Percentiles rank a stretch among this genome's conserved stretches.
These are phyloP conservation scores for Borovskyia barvae DNA, from an alignment of 208 protist genomes.

Conservation along the genomic window DNA sequence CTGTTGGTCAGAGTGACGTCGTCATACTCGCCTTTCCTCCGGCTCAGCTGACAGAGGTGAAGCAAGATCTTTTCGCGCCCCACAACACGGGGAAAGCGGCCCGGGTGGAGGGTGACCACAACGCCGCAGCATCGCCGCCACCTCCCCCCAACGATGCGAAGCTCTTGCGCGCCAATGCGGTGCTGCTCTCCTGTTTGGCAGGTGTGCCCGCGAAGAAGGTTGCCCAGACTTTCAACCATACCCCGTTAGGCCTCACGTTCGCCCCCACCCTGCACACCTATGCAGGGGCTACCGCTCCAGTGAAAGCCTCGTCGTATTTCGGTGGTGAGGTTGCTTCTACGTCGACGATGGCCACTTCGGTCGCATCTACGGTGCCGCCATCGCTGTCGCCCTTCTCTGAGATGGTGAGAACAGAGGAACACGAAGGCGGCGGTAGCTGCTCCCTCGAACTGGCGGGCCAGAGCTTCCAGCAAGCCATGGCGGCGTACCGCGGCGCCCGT, in stretches of 20 bases:
- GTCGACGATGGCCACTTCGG: too few species aligned
- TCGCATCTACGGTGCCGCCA: too few species aligned
- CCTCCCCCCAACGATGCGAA: neutral
- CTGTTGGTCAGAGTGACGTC: slow-evolving; percentile 42
- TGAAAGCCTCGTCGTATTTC: too few species aligned
- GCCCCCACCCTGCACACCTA: neutral
- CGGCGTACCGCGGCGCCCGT: slow-evolving; percentile 1
- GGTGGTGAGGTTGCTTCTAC: too few species aligned
- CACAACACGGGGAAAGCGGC: neutral
- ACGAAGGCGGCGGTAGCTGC: too few species aligned
- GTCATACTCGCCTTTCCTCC: slow-evolving; percentile 68
- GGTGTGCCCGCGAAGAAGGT: slow-evolving; percentile 49
- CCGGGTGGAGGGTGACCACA: neutral
- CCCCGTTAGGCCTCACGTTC: slow-evolving; percentile 6
- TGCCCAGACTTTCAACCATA: slow-evolving; percentile 46
- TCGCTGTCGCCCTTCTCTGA: too few species aligned
- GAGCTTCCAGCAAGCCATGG: slow-evolving; percentile 1
- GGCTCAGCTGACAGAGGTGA: slow-evolving; percentile 54
- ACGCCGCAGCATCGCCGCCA: neutral
- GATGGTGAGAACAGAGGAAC: too few species aligned
- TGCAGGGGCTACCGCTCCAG: neutral
- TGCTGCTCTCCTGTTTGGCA: slow-evolving; percentile 67
- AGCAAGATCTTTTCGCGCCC: slow-evolving; percentile 32
- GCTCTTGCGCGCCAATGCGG: slow-evolving; percentile 27
- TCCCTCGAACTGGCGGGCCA: slow-evolving; percentile 5